Conservation (phyloP, 768 basidiomycete genomes). For the Tylopilus cervinicoccineus region DNA sequence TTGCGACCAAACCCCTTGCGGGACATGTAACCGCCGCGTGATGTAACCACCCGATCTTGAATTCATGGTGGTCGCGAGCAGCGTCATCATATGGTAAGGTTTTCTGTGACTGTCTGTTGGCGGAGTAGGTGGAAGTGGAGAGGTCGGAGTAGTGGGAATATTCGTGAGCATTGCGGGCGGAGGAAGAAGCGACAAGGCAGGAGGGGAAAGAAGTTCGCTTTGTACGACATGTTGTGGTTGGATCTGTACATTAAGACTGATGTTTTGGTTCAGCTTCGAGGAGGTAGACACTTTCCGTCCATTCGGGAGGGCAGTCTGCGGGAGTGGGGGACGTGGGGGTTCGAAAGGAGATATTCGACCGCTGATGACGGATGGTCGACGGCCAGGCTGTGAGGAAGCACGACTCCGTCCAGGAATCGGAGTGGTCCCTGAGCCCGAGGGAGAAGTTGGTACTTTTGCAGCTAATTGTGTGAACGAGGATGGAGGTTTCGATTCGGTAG, state of each 20-base stretch:
- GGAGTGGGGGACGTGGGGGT: constrained; percentile 48
- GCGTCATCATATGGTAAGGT: constrained; percentile 88
- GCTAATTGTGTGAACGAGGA: constrained; percentile 32
- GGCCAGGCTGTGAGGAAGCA: constrained; percentile 75
- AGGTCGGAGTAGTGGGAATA: constrained; percentile 70
- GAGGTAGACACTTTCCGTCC: constrained; percentile 61
- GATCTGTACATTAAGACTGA: constrained; percentile 39
- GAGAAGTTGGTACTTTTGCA: constrained; percentile 35
- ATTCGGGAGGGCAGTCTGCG: constrained; percentile 38
- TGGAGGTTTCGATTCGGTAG: constrained; percentile 37
- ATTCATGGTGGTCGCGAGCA: constrained; percentile 74
- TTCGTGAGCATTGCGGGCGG: constrained; percentile 47
- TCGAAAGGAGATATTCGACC: constrained; percentile 52
- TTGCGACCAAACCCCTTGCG: constrained; percentile 88
- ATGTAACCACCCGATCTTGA: constrained; percentile 83
- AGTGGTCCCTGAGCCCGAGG: constrained; percentile 35
- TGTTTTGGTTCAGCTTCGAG: constrained; percentile 51
- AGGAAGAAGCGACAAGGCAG: constrained; percentile 39
- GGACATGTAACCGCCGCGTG: constrained; percentile 81
- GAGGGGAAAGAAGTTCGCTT: constrained; percentile 45
- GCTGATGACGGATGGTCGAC: constrained; percentile 56
- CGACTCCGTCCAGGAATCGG: constrained; percentile 48
- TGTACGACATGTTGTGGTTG: constrained; percentile 49
- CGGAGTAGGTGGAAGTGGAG: constrained; percentile 69
- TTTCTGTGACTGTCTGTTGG: constrained; percentile 73